Evolutionary conservation across 1,139 yeast species (phyloP), one percentile per base, ranked within the genome.

Genomic region (Protomyces gravidus): DNA sequence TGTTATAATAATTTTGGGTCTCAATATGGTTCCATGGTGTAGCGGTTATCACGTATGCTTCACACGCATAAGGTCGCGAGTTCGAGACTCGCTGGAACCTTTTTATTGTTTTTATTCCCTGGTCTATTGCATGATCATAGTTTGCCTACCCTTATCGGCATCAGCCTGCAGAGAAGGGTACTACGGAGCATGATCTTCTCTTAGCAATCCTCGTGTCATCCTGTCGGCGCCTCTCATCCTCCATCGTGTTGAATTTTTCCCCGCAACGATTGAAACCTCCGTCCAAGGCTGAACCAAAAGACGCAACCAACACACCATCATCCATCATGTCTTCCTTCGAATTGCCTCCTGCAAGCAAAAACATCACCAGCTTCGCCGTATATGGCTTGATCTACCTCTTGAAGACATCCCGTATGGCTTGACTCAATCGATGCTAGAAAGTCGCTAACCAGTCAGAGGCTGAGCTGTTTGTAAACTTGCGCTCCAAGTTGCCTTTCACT

Each of bases 401-500:
- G 21, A 36, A 36, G 42, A 36, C 42, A 17, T 36, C 42, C 23
- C 42, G 42, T 36, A 36, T 15, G 23, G 4, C 21, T 3, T 17
- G 19, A 15, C 5, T 5, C 23, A 19, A 5, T 9, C 9, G 5
- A 15, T 33, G 21, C 7, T 7, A 13, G 19, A 5, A 1, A 2
- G 9, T 36, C 42, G 42, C 42, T 36, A 36, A 36, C 7, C 9
- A 36, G 9, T 4, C 42, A 36, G 42, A 36, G 42, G 42, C 42
- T 7, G 15, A 19, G 42, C 42, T 17, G 11, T 36, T 36, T 36
- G 42, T 36, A 13, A 36, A n/a, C 3, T 13, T 17, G 42, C 58
- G 58, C 26, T 33, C 50, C 15, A 53, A 46, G 46, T 45, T 53
- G 36, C 58, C 58, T 36, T 17, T 19, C 50, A 25, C 28, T 26